Evolutionary conservation across 768 basidiomycete genomes (phyloP).

Genomic region (Galerina marginata): DNA sequence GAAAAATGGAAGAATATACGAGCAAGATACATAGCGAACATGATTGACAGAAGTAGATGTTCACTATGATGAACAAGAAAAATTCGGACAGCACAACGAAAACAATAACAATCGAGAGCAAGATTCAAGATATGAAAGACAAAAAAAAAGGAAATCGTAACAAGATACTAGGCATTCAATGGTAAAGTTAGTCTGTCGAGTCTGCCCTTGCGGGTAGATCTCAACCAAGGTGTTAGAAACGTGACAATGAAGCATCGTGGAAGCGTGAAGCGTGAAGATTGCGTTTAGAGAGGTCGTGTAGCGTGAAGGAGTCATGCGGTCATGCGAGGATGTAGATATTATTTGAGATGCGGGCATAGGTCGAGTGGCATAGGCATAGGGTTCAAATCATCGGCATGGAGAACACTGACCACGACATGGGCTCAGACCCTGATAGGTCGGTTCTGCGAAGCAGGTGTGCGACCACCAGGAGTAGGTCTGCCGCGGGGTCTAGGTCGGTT

Average conservation of each 20-base stretch:
- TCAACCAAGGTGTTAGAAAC: not conserved
- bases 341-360: not conserved
- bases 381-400: slow-evolving; percentile 8
- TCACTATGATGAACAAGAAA: slow-evolving; percentile 3
- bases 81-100: slow-evolving; percentile 2
- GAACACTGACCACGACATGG: not conserved
- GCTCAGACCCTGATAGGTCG: slow-evolving; percentile 14
- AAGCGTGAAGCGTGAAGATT: slow-evolving; percentile 2
- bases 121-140: not conserved
- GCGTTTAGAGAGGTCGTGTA: not conserved
- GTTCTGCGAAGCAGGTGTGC: slow-evolving; percentile 10
- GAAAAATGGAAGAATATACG: slow-evolving; percentile 1
- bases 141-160: slow-evolving; percentile 3
- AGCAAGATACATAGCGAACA: slow-evolving; percentile 5
- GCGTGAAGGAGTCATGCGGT: slow-evolving; percentile 2
- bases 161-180: not conserved
- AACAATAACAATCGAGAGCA: slow-evolving; percentile 10
- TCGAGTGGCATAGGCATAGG: not conserved
- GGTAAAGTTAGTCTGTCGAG: not conserved
- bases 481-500: slow-evolving; percentile 57
- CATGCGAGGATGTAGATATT: not conserved
- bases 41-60: not conserved
- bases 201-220: not conserved
- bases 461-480: slow-evolving; percentile 42
- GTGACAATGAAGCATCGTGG: slow-evolving; percentile 3